These are phyloP conservation scores for Megacollybia platyphylla DNA, from an alignment of 1,284 basidiomycete species.

Conservation along the genomic window DNA sequence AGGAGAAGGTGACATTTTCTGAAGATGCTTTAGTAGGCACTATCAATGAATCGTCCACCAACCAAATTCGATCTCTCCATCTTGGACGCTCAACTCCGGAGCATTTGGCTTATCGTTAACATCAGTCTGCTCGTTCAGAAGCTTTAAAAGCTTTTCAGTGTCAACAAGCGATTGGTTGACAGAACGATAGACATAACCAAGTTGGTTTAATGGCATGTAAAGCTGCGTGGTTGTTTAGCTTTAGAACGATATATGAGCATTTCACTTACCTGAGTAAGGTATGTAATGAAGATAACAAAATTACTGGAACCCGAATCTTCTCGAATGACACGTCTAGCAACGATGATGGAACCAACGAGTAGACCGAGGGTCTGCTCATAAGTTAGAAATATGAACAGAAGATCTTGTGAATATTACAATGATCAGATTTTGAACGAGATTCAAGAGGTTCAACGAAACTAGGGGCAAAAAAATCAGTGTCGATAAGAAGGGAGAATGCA, in stretches of 20 bases:
- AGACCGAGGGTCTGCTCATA: slow-evolving; percentile 50
- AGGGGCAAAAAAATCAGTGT: slow-evolving; percentile 4
- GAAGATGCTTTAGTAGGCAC: slow-evolving; percentile 2
- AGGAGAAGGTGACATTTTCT: slow-evolving; percentile 77
- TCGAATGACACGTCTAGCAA: slow-evolving; percentile 50
- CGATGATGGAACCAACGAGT: slow-evolving; percentile 67
- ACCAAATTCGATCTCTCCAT: slow-evolving; percentile 82
- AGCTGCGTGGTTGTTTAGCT: slow-evolving; percentile 26
- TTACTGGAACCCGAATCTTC: slow-evolving; percentile 36
- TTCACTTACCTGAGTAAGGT: slow-evolving; percentile 53
- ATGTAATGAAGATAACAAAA: slow-evolving; percentile 74
- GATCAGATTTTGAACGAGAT: slow-evolving; percentile 70
- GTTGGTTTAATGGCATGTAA: slow-evolving; percentile 61
- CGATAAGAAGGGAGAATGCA: slow-evolving; percentile 3
- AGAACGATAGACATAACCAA: slow-evolving; percentile 63
- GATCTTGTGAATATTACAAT: slow-evolving; percentile 31
- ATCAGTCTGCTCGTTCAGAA: slow-evolving; percentile 69
- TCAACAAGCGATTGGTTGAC: slow-evolving; percentile 70
- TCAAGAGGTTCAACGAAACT: slow-evolving; percentile 64
- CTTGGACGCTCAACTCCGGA: slow-evolving; percentile 56
- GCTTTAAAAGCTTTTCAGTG: slow-evolving; percentile 63
- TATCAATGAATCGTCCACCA: slow-evolving; percentile 11
- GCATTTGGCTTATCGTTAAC: slow-evolving; percentile 73
- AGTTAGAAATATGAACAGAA: slow-evolving; percentile 5
- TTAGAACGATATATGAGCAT: background rate